These are phyloP conservation scores for Trichoderma lentiforme DNA, from an alignment of 2,329 filamentous ascomycete species.

Conservation along the genomic window DNA sequence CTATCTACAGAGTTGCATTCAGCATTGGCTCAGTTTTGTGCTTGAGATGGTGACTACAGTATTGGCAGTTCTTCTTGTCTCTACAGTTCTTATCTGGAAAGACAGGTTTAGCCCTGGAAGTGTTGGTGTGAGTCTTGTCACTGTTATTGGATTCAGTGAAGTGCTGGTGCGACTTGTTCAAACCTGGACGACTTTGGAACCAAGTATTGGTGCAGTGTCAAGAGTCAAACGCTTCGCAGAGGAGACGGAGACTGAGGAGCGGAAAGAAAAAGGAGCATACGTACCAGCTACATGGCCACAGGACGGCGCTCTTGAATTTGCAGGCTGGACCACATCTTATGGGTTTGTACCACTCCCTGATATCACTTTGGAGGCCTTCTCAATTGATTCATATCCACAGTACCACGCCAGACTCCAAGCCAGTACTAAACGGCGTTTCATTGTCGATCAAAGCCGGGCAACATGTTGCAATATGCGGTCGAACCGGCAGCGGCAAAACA, in stretches of 20 bases:
- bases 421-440: slow-evolving; percentile 29
- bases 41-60: slow-evolving; percentile 45
- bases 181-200: slow-evolving; percentile 32
- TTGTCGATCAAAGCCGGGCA: slow-evolving; percentile 32
- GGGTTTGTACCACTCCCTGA: neutral
- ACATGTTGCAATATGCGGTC: slow-evolving; percentile 44
- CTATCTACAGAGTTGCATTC: slow-evolving; percentile 46
- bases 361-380: neutral
- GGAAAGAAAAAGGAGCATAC: slow-evolving; percentile 8
- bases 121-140: slow-evolving; percentile 28
- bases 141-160: slow-evolving; percentile 30
- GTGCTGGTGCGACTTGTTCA: slow-evolving; percentile 31
- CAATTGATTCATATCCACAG: neutral
- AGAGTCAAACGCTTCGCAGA: slow-evolving; percentile 34
- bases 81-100: slow-evolving; percentile 37
- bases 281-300: slow-evolving; percentile 30
- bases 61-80: slow-evolving; percentile 45
- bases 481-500: slow-evolving; percentile 37
- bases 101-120: slow-evolving; percentile 28
- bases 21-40: slow-evolving; percentile 48
- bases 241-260: slow-evolving; percentile 22
- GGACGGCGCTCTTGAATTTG: slow-evolving; percentile 30
- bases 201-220: slow-evolving; percentile 34
- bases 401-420: slow-evolving; percentile 22
- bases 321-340: slow-evolving; percentile 30